Percentiles rank a stretch among this genome's conserved stretches.
Conservation (phyloP, 352 stramenopile genomes). For the Phytophthora chlamydospora region DNA sequence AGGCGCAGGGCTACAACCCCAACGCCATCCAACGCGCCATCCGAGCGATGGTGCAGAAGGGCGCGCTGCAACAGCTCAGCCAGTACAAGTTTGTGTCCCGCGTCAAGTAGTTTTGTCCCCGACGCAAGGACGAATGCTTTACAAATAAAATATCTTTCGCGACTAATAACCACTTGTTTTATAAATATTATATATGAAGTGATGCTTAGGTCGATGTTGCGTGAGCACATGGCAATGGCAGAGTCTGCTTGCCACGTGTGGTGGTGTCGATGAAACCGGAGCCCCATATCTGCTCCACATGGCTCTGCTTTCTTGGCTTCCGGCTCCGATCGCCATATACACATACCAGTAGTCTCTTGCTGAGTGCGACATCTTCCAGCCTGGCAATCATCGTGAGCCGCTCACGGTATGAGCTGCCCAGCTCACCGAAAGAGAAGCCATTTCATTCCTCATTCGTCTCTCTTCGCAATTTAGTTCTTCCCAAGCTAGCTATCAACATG, state of each 20-base stretch:
- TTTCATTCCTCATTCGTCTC: slow-evolving; percentile 9
- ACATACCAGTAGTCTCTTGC: not conserved
- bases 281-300: slow-evolving; percentile 12
- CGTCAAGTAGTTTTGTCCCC: slow-evolving; percentile 52
- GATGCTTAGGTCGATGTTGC: too few species aligned
- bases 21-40: slow-evolving; percentile 89
- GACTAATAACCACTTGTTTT: too few species aligned
- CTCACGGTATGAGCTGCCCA: not conserved
- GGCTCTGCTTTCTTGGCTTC: slow-evolving; percentile 10
- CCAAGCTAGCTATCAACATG: not conserved
- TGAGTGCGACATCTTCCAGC: slow-evolving; percentile 20
- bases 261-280: not conserved
- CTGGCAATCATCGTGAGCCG: slow-evolving; percentile 10
- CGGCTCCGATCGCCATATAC: slow-evolving; percentile 14
- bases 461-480: not conserved
- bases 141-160: slow-evolving; percentile 26
- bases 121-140: not conserved
- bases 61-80: slow-evolving; percentile 75
- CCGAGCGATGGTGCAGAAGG: slow-evolving; percentile 88
- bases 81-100: slow-evolving; percentile 89
- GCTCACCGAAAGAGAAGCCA: slow-evolving; percentile 5
- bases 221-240: slow-evolving; percentile 13
- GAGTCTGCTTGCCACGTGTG: slow-evolving; percentile 11
- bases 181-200: too few species aligned
- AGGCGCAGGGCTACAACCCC: slow-evolving; percentile 82